Conservation (phyloP, 495 filamentous ascomycete genomes). For the Cetradonia linearis region DNA sequence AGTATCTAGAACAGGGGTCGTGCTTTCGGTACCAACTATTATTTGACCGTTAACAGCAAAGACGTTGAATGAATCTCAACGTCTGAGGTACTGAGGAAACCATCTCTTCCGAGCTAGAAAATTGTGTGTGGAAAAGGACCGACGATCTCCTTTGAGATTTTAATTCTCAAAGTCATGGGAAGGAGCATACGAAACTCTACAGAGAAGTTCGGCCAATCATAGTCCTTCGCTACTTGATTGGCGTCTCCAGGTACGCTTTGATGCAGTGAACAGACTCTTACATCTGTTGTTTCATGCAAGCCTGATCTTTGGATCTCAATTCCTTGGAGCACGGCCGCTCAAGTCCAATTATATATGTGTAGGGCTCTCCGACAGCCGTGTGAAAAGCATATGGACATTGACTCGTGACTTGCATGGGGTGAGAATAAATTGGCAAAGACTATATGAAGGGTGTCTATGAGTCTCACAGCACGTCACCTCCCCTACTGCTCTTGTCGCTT, state of each 20-base stretch:
- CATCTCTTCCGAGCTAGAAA: too few relatives aligned
- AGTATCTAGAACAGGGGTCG: slow-evolving; percentile 6
- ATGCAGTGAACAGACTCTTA: slow-evolving; percentile 3
- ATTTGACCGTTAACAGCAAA: not conserved
- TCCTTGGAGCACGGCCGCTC: not conserved
- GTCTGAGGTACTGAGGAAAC: not conserved
- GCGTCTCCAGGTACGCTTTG: slow-evolving; percentile 7
- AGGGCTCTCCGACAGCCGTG: not conserved
- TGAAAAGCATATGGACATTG: not conserved
- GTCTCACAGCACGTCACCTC: not conserved
- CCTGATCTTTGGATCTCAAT: not conserved
- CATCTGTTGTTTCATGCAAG: slow-evolving; percentile 5
- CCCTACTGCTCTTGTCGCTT: not conserved
- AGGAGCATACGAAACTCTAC: not conserved
- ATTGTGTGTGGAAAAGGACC: not conserved
- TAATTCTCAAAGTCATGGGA: not conserved
- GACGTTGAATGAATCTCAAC: not conserved
- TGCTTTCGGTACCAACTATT: slow-evolving; percentile 3
- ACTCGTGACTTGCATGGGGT: not conserved
- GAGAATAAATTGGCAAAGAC: not conserved
- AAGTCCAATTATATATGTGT: not conserved
- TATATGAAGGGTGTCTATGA: not conserved
- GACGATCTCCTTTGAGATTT: not conserved
- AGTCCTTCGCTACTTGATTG: slow-evolving; percentile 7
- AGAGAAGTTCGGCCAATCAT: slow-evolving; percentile 3